Percentiles rank a stretch among this genome's conserved stretches.
phyloP scores from a whole-genome alignment of 345 rosid species.

The Hibiscus mutabilis region DNA sequence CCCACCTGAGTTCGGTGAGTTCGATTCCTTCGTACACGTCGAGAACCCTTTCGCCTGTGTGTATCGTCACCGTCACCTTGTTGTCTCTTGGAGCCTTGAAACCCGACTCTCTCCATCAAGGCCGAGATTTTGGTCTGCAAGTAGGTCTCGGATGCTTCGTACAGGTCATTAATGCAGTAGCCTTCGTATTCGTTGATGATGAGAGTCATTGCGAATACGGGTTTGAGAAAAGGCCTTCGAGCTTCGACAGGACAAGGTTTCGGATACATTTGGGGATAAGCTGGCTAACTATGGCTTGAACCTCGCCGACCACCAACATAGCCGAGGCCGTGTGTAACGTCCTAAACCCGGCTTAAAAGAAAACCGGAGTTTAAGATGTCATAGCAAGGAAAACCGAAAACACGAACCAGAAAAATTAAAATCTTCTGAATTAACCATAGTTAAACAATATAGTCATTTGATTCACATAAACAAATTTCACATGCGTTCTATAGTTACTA shows the following conservation, averaged over 20 bases:
- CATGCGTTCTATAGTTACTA: too few species aligned
- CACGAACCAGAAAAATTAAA: too few species aligned
- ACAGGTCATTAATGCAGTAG: neutral
- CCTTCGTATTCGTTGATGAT: neutral
- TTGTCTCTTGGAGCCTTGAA: neutral
- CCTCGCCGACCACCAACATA: neutral
- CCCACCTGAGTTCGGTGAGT: constrained; percentile 15
- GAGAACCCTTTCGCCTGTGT: constrained; percentile 13
- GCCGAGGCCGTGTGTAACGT: constrained; percentile 10
- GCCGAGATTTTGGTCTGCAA: neutral
- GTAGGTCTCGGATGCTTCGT: neutral
- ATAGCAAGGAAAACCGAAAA: too few species aligned
- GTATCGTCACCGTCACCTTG: constrained; percentile 6
- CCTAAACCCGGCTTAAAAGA: too few species aligned
- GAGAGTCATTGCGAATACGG: neutral
- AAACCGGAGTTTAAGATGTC: too few species aligned
- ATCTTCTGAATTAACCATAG: too few species aligned
- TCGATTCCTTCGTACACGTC: constrained; percentile 21
- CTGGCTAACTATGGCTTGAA: neutral
- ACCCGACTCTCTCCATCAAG: neutral
- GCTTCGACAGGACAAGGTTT: neutral
- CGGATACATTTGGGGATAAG: neutral
- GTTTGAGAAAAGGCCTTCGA: neutral
- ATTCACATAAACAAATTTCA: too few species aligned
- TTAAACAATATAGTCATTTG: too few species aligned